A percentile compares a stretch with the other conserved stretches of the same genome.
phyloP scores from a whole-genome alignment of 2,329 filamentous ascomycete species.

The Raffaelea albimanens region DNA sequence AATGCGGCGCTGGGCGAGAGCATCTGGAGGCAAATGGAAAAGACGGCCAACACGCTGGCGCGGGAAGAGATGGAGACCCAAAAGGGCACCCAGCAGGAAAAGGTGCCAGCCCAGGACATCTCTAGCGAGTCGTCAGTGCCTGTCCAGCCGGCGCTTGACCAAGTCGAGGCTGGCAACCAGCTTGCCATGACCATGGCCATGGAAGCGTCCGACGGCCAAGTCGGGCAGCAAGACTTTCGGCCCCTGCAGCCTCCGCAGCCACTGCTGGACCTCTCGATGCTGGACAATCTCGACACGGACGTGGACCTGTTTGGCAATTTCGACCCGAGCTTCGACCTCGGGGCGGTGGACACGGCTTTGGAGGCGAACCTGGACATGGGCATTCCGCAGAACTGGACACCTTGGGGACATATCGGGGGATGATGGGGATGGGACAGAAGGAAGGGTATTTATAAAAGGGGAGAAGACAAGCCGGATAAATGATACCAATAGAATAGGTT shows the following conservation, averaged over 20 bases:
- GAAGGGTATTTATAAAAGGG: no score
- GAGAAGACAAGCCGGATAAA: no score
- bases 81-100: background rate
- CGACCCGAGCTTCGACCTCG: constrained; percentile 43
- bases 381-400: constrained; percentile 39
- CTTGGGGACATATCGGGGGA: constrained; percentile 12
- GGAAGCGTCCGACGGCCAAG: no score
- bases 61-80: constrained; percentile 11
- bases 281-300: constrained; percentile 30
- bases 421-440: no score
- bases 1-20: constrained; percentile 45
- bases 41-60: constrained; percentile 35
- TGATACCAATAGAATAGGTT: no score
- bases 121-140: no score
- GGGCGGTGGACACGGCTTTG: constrained; percentile 43
- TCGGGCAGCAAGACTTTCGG: no score
- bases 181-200: no score
- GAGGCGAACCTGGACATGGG: constrained; percentile 47
- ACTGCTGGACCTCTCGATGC: constrained; percentile 15
- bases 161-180: no score
- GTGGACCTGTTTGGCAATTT: constrained; percentile 47
- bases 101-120: no score
- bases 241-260: background rate
- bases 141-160: no score
- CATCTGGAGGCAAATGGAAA: constrained; percentile 46